These are phyloP conservation scores for Pichia sp. DNA, from an alignment of 1,139 yeast genomes.

Conservation along the genomic window DNA sequence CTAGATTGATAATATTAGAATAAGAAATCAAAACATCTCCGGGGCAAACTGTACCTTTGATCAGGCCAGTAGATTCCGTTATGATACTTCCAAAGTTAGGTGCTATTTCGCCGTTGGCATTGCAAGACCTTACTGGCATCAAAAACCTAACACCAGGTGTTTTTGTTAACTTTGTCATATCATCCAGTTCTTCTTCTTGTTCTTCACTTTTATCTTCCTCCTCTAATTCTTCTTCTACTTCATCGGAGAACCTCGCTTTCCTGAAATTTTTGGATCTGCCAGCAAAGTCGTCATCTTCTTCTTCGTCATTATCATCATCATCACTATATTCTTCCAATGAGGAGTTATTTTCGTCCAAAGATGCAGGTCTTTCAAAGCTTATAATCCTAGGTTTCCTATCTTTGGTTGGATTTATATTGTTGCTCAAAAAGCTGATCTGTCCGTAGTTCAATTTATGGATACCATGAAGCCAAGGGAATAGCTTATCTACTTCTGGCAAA, in stretches of 20 bases:
- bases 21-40: constrained; percentile 54
- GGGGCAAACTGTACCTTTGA: constrained; percentile 61
- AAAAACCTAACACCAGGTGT: constrained; percentile 27
- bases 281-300: background rate
- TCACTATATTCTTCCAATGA: background rate
- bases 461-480: constrained; percentile 95
- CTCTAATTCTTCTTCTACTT: background rate
- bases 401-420: constrained; percentile 7
- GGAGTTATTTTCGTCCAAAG: constrained; percentile 16
- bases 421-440: constrained; percentile 36
- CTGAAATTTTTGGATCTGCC: background rate
- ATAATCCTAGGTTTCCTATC: constrained; percentile 15
- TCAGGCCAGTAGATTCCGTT: constrained; percentile 41
- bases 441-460: constrained; percentile 49
- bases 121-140: constrained; percentile 48
- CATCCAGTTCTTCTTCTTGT: constrained; percentile 7
- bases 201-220: background rate
- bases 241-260: background rate
- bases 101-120: constrained; percentile 26
- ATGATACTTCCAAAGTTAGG: constrained; percentile 35
- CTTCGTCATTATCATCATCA: constrained; percentile 6
- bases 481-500: constrained; percentile 59
- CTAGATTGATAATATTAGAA: constrained; percentile 29
- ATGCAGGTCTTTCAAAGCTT: constrained; percentile 14
- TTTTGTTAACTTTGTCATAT: constrained; percentile 4